A percentile compares a stretch with the other conserved stretches of the same genome.
These are phyloP conservation scores for Diutina mesorugosa DNA, from an alignment of 1,139 yeast species.

Conservation along the genomic window DNA sequence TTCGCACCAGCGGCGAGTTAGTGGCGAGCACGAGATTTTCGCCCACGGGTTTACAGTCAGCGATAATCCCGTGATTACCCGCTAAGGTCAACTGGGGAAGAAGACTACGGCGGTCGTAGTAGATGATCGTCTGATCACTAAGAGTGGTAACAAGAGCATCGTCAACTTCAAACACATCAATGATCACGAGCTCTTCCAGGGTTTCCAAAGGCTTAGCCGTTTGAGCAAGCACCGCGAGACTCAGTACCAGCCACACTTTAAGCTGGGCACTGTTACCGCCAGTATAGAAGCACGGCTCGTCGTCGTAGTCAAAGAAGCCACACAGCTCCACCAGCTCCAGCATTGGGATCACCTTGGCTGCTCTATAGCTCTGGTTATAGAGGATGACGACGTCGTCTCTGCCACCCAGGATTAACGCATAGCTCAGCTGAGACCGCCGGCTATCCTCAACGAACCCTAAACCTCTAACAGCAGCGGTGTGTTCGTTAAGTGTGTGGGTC, in stretches of 20 bases:
- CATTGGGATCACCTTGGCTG: slow-evolving; percentile 57
- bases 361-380: slow-evolving; percentile 40
- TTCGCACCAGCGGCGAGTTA: slow-evolving; percentile 81
- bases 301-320: slow-evolving; percentile 21
- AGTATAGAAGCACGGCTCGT: slow-evolving; percentile 38
- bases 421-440: not conserved
- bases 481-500: slow-evolving; percentile 53
- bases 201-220: slow-evolving; percentile 40
- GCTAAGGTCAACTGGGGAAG: slow-evolving; percentile 43
- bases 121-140: not conserved
- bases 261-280: slow-evolving; percentile 72
- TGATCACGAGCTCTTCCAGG: slow-evolving; percentile 56
- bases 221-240: slow-evolving; percentile 27
- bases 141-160: slow-evolving; percentile 7
- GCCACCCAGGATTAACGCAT: slow-evolving; percentile 63
- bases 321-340: slow-evolving; percentile 72
- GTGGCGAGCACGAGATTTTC: slow-evolving; percentile 71
- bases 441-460: slow-evolving; percentile 34
- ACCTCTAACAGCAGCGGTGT: slow-evolving; percentile 79
- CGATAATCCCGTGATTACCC: slow-evolving; percentile 93
- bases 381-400: slow-evolving; percentile 71
- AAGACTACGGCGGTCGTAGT: not conserved
- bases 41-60: slow-evolving; percentile 75
- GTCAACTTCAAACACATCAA: slow-evolving; percentile 34
- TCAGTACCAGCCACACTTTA: slow-evolving; percentile 42